Evolutionary conservation across 345 rosid genomes (phyloP), one percentile per base, ranked within the genome.

Genomic region (Populus deltoides): DNA sequence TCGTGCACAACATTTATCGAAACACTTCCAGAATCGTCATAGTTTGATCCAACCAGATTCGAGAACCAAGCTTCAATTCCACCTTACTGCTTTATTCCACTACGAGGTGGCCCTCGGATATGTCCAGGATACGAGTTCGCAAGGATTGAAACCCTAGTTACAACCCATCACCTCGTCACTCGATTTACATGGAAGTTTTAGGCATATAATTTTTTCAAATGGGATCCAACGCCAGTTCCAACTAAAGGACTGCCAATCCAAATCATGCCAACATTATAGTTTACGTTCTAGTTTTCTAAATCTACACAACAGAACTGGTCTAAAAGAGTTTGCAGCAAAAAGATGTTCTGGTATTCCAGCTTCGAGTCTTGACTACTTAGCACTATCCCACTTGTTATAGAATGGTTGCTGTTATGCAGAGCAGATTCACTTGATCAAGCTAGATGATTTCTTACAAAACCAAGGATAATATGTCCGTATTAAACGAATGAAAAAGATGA

Each of bases 71-170:
- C 82, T 43, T 78, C 89, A n/a, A 59, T 84, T 51, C 89, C 91
- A 22, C 89, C 91, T 27, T 87, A 86, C 78, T 76, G 86, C 79
- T 88, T 74, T 51, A n/a, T 85, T 27, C 84, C 89, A 25, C 86
- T 84, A 18, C 90, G 92, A 51, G 91, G 80, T 10, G 91, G 88
- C 4, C 85, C 88, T 24, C 84, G 86, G 75, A 86, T 84, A 17
- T 86, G 93, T 81, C 91, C 93, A n/a, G 88, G 91, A 72, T 68
- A 78, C 7, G 90, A 86, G 76, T 85, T 87, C 78, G 90, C 89
- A 33, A 85, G 83, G 86, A 80, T 85, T 8, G 91, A 90, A 82
- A 85, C 83, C 25, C 86, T 87, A 1, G 83, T 86, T 36, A 43
- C 83, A 0, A 80, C 86, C 73, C 92, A 89, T 80, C 79, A 82